Evolutionary conservation across 2,329 filamentous ascomycete species (phyloP).

Genomic region (Ceratocystis destructans): DNA sequence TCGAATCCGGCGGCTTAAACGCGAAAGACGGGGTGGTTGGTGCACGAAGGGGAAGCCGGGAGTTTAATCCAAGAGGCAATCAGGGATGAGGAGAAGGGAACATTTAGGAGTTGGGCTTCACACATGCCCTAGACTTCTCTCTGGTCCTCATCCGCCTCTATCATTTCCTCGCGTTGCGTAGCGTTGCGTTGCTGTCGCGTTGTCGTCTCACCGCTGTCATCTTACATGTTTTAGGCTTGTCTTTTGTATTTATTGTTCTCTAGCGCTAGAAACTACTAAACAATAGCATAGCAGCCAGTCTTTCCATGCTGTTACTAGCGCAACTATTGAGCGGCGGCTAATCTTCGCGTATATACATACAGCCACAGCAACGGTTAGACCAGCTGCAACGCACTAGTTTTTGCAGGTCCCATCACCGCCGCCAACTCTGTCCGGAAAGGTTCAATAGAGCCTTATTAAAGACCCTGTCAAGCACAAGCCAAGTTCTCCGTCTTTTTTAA

Average conservation of each 20-base stretch:
- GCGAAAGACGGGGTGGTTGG: conserved; percentile 4
- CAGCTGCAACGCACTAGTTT: not conserved
- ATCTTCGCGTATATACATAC: not conserved
- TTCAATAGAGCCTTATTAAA: not conserved
- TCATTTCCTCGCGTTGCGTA: not conserved
- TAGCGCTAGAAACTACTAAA: not conserved
- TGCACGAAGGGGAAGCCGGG: not conserved
- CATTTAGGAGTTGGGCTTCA: not conserved
- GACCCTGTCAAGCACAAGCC: not conserved
- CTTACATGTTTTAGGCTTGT: not conserved
- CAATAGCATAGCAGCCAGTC: not conserved
- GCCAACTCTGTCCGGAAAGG: not conserved
- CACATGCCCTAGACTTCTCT: not conserved
- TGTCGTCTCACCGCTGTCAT: not conserved
- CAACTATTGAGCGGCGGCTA: not conserved
- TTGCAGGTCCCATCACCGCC: not conserved
- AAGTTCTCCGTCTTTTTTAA: not conserved
- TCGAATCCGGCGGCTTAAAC: not conserved
- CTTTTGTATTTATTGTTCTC: not conserved
- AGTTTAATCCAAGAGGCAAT: not conserved
- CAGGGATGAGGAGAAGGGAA: not conserved
- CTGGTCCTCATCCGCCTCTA: not conserved
- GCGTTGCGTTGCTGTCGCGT: too few relatives aligned
- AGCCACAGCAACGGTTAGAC: not conserved
- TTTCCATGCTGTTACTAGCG: not conserved